Evolutionary conservation across 2,329 filamentous ascomycete species (phyloP).

Genomic region (Colletotrichum filicis): DNA sequence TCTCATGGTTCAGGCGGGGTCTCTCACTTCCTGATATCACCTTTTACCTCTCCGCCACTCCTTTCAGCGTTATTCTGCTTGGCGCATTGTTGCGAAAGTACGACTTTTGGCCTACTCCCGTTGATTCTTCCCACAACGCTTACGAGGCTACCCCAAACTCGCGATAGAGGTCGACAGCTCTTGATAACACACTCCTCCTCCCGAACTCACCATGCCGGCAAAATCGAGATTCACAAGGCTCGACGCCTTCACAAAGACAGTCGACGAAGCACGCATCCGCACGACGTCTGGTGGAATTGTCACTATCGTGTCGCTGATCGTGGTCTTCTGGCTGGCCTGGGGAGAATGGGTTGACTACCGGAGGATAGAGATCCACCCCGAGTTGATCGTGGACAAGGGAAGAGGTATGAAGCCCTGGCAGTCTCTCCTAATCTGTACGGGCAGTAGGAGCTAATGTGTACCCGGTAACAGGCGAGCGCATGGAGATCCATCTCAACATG

Average conservation of each 20-base stretch:
- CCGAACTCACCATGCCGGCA: constrained; percentile 72
- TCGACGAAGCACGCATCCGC: constrained; percentile 95
- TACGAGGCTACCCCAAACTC: constrained; percentile 14
- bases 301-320: constrained; percentile 88
- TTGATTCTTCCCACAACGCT: constrained; percentile 18
- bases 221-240: constrained; percentile 97
- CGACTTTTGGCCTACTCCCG: constrained; percentile 1
- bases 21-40: constrained; percentile 27
- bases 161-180: constrained; percentile 13
- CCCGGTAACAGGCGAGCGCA: constrained; percentile 80
- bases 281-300: constrained; percentile 96
- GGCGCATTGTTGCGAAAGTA: constrained; percentile 26
- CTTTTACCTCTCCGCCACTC: constrained; percentile 15
- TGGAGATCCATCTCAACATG: constrained; percentile 99
- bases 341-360: constrained; percentile 97
- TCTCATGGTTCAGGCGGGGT: constrained; percentile 29
- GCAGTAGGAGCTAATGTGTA: constrained; percentile 38
- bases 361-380: constrained; percentile 85
- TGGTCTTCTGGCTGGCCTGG: constrained; percentile 90
- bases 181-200: background rate
- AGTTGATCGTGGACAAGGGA: constrained; percentile 96
- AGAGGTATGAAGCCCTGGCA: constrained; percentile 70
- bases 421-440: background rate
- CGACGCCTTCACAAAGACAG: constrained; percentile 98
- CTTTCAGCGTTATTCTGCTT: constrained; percentile 37